Base-by-base conservation (phyloP, 768 basidiomycete species). In the Lactarius akahatsu region DNA sequence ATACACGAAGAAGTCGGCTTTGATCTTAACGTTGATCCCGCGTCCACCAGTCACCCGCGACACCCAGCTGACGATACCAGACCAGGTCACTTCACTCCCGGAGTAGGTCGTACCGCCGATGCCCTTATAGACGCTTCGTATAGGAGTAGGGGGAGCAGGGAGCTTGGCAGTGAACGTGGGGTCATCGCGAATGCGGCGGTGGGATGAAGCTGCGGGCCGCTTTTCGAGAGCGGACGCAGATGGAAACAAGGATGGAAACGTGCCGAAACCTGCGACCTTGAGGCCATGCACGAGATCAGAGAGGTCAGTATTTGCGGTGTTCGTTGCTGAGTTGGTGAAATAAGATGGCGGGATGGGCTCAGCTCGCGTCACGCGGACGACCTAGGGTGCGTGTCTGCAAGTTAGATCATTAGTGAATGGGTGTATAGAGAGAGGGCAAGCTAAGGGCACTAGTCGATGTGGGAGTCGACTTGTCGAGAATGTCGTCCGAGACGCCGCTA, bases 181-280 rank as follows among this genome's bases (percentile, higher is more conserved):
- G 69, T 90, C 86, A 0, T 79, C 77, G 32, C 84, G 73, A 65
- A 91, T 80, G 13, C 83, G 80, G 0, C 83, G 78, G 32, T 87
- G 75, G 32, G 88, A 81, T 16, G 77, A 78, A 70, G 88, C 61
- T 2, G 45, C 61, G 5, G 63, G 63, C 1, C 43, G 52, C 59
- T 50, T 64, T 75, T 1, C 85, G 81, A 66, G 83, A 0, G 34
- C 76, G 71, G 15, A 70, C 73, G 16, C 69, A 5, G 55, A 57
- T 41, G 40, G 2, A 45, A 57, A 16, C 63, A 18, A 4, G n/a
- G 55, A 57, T 41, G 40, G 2, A 45, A 57, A 16, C 63, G n/a
- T 6, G n/a, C n/a, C 10, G 45, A 1, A 11, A n/a, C n/a, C 45
- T 38, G 57, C 0, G 16, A 50, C 26, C 1, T 36, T 18, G 9